Conservation (phyloP, 306 rosid genomes). For the Coriaria nepalensis region DNA sequence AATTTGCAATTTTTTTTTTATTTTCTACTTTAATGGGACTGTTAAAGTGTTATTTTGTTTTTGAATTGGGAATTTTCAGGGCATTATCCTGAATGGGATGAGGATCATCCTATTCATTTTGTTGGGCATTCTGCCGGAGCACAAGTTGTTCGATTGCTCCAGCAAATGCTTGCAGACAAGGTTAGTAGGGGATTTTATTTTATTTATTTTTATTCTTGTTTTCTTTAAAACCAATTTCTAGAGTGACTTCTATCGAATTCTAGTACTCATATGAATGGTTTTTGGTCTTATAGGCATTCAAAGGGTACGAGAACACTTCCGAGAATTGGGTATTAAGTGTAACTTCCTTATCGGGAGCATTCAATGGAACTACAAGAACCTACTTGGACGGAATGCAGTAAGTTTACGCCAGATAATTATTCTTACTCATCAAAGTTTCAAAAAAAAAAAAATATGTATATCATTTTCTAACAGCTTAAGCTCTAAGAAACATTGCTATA, state of each 20-base stretch:
- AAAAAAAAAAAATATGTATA: background rate
- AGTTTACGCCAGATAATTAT: slow-evolving; percentile 20
- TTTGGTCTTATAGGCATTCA: slow-evolving; percentile 44
- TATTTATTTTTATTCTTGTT: background rate
- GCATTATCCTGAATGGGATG: slow-evolving; percentile 94
- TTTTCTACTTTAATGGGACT: too few relatives aligned
- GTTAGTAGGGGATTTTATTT: slow-evolving; percentile 21
- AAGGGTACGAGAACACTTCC: slow-evolving; percentile 58
- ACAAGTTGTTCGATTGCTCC: slow-evolving; percentile 84
- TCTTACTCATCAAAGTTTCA: too few relatives aligned
- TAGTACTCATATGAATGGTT: slow-evolving; percentile 11
- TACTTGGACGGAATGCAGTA: slow-evolving; percentile 94
- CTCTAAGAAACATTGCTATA: background rate
- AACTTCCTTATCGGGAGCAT: slow-evolving; percentile 84
- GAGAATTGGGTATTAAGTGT: slow-evolving; percentile 84
- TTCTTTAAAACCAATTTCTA: too few relatives aligned
- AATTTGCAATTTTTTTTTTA: too few relatives aligned
- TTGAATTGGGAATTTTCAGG: slow-evolving; percentile 36
- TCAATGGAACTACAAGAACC: slow-evolving; percentile 94
- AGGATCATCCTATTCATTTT: slow-evolving; percentile 85
- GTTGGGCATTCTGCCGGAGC: slow-evolving; percentile 98
- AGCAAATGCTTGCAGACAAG: slow-evolving; percentile 98
- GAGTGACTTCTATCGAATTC: slow-evolving; percentile 1
- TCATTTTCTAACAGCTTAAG: background rate
- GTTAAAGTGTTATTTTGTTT: background rate